A percentile compares a stretch with the other conserved stretches of the same genome.
These are phyloP conservation scores for Penicillium psychrosexuale DNA, from an alignment of 2,329 filamentous ascomycete species.

Conservation along the genomic window DNA sequence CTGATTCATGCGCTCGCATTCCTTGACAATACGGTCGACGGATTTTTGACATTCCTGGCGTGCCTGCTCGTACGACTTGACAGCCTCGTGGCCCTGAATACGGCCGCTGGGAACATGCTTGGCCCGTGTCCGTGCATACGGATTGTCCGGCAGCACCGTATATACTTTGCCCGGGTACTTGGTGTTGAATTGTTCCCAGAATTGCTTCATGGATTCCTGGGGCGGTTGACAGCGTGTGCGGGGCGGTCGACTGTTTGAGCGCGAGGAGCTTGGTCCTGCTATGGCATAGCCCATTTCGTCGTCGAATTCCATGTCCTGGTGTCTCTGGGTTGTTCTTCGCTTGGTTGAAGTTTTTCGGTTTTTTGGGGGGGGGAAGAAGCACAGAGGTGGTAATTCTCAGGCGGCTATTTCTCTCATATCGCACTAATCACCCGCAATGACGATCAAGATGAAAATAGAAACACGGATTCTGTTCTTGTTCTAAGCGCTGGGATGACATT, in stretches of 20 bases:
- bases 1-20: slow-evolving; percentile 73
- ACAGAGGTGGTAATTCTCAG: background rate
- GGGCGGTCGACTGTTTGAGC: slow-evolving; percentile 31
- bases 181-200: slow-evolving; percentile 69
- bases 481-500: background rate
- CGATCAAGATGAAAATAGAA: background rate
- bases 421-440: background rate
- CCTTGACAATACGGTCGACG: slow-evolving; percentile 56
- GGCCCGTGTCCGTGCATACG: slow-evolving; percentile 60
- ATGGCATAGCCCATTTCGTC: slow-evolving; percentile 28
- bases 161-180: slow-evolving; percentile 71
- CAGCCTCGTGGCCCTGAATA: slow-evolving; percentile 55
- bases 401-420: background rate
- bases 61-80: slow-evolving; percentile 70
- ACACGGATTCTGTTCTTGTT: background rate
- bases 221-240: slow-evolving; percentile 56
- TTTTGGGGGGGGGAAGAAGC: background rate
- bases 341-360: background rate
- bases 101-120: slow-evolving; percentile 55
- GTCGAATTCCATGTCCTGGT: slow-evolving; percentile 27
- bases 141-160: slow-evolving; percentile 66
- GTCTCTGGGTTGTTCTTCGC: background rate
- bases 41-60: slow-evolving; percentile 63
- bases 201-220: slow-evolving; percentile 67
- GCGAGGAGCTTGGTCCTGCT: slow-evolving; percentile 29